Base-by-base conservation (phyloP, 768 basidiomycete species). In the Gautieria morchelliformis region DNA sequence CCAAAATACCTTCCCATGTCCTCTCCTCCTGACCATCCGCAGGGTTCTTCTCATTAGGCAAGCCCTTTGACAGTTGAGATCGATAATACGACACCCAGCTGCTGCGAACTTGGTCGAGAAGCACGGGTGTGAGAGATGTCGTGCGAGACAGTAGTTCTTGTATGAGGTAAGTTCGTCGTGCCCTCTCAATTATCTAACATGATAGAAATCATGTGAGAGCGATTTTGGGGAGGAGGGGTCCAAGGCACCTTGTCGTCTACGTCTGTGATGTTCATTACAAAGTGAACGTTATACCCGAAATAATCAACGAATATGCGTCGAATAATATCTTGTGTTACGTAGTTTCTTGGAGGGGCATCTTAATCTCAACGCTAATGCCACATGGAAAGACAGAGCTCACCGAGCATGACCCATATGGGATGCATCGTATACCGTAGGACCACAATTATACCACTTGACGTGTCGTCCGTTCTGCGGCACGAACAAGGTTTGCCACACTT, bases 371-470 rank as follows among this genome's bases (percentile, higher is more conserved):
- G 17, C 22, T 20, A 30, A n/a, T 27, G 20, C 20, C 19, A 53
- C 19, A 53, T n/a, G n/a, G n/a, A n/a, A 45, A 17, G 39, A 20
- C 42, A 46, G 19, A 49, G 52, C 68, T 51, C 67, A 95, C 93
- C 94, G 83, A 7, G 96, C 96, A 74, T 99, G 96, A 6, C 96
- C 96, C 90, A 99, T 93, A 70, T 99, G 96, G 42, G 92, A 88
- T 12, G 93, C 84, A 75, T 99, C 96, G 69, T 99, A 99, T 9
- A 99, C 96, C 0, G 96, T 99, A 17, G 96, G 95, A 10, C 96
- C 95, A 66, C 96, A 99, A 69, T 96, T 97, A 69, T 99, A 98
- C 94, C 94, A 98, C 64, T 94, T 93, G n/a, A 95, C 83, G 62
- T 80, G 80, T 1, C 80, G 78, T 0, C 85, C 86, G 60, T 80